phyloP scores from a whole-genome alignment of 2,329 filamentous ascomycete species.

The Sarocladium strictum region DNA sequence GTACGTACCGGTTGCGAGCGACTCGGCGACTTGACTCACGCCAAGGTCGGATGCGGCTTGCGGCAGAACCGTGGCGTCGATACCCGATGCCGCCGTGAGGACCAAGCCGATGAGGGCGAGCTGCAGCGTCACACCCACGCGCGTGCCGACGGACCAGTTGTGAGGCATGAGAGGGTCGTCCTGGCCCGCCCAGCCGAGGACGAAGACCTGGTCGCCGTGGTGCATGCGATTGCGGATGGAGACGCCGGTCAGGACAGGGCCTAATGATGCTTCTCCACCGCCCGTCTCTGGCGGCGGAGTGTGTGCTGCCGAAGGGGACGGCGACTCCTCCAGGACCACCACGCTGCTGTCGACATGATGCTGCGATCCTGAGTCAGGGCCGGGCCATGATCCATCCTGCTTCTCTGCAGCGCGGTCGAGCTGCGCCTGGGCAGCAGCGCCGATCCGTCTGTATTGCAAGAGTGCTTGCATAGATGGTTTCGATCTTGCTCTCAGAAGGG shows the following conservation, averaged over 20 bases:
- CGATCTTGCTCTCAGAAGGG: too few relatives aligned
- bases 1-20: constrained; percentile 35
- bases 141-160: constrained; percentile 35
- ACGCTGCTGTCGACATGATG: too few relatives aligned
- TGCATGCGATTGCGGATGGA: constrained; percentile 22
- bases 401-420: background rate
- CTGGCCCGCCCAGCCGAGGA: constrained; percentile 25
- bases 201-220: constrained; percentile 22
- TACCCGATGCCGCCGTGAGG: constrained; percentile 44
- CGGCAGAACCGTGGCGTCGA: constrained; percentile 42
- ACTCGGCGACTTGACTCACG: constrained; percentile 44
- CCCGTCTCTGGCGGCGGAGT: background rate
- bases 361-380: background rate
- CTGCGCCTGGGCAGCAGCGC: background rate
- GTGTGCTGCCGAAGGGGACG: background rate
- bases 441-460: background rate
- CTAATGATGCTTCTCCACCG: constrained; percentile 14
- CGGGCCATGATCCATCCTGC: background rate
- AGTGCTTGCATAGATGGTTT: constrained; percentile 1
- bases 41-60: constrained; percentile 39
- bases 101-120: constrained; percentile 42
- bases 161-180: constrained; percentile 37
- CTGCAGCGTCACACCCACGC: constrained; percentile 32
- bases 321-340: background rate
- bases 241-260: constrained; percentile 24